phyloP scores from a whole-genome alignment of 108 stramenopile species.

The Schizochytrium sp. region DNA sequence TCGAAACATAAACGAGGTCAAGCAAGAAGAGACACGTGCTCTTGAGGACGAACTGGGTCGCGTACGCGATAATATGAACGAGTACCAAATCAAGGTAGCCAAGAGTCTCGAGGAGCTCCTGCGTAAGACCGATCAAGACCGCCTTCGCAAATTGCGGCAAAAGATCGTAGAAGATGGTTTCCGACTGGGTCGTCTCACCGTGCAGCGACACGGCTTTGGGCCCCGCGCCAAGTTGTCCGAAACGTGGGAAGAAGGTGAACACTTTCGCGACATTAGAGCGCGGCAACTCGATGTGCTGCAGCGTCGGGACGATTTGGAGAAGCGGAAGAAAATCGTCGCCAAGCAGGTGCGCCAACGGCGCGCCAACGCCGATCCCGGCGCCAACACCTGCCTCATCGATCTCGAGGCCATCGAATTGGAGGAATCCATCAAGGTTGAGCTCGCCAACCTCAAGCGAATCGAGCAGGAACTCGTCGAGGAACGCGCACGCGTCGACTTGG shows the following conservation, averaged over 20 bases:
- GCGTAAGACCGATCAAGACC: not conserved
- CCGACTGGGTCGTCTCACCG: not conserved
- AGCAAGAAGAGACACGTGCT: not conserved
- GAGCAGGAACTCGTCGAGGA: slow-evolving; percentile 6
- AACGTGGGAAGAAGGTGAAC: not conserved
- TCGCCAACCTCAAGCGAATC: not conserved
- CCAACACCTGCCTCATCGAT: not conserved
- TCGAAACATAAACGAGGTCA: not conserved
- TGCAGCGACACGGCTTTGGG: not conserved
- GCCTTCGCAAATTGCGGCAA: not conserved
- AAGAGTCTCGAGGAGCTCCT: not conserved
- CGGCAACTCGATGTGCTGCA: not conserved
- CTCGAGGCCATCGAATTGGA: not conserved
- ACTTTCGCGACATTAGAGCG: not conserved
- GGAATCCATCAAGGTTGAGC: not conserved
- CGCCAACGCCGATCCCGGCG: not conserved
- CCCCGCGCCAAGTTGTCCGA: slow-evolving; percentile 8
- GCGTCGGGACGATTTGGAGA: not conserved
- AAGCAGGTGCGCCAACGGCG: not conserved
- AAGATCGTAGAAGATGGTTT: not conserved
- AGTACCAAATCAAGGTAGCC: not conserved
- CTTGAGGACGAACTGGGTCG: not conserved
- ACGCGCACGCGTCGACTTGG: not conserved
- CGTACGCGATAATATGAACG: not conserved
- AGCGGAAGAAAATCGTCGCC: not conserved